A percentile compares a stretch with the other conserved stretches of the same genome.
These are phyloP conservation scores for Pyrenophora graminea DNA, from an alignment of 2,329 filamentous ascomycete genomes.

Conservation along the genomic window DNA sequence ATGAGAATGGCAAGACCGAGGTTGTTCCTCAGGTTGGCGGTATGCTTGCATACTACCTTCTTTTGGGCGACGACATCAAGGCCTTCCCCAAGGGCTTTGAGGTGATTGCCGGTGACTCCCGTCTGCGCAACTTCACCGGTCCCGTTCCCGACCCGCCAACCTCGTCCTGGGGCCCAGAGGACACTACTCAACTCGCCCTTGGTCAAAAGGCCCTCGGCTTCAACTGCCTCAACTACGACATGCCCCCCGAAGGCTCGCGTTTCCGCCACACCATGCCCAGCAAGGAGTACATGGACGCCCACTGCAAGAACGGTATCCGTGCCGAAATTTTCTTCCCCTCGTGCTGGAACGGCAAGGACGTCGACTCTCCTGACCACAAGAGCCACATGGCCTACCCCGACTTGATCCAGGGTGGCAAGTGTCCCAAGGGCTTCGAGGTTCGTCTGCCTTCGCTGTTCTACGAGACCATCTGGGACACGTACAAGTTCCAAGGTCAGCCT, in stretches of 20 bases:
- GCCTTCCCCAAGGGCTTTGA: slow-evolving; percentile 73
- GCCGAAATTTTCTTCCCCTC: slow-evolving; percentile 75
- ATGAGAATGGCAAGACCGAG: slow-evolving; percentile 66
- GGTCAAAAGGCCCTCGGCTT: slow-evolving; percentile 84
- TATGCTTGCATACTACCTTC: slow-evolving; percentile 73
- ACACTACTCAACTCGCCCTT: slow-evolving; percentile 71
- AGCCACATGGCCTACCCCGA: slow-evolving; percentile 69
- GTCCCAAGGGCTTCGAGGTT: slow-evolving; percentile 58
- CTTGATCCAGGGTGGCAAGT: slow-evolving; percentile 58
- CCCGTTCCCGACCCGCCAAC: slow-evolving; percentile 70
- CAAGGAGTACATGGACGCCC: slow-evolving; percentile 76
- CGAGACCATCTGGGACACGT: slow-evolving; percentile 62
- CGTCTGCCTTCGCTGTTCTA: slow-evolving; percentile 64
- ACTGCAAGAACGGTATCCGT: slow-evolving; percentile 80
- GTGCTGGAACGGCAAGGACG: slow-evolving; percentile 69
- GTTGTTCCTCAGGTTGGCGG: slow-evolving; percentile 63
- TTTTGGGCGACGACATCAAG: slow-evolving; percentile 70
- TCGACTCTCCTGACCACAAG: slow-evolving; percentile 63
- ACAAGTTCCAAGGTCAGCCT: slow-evolving; percentile 55
- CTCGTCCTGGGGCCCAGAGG: slow-evolving; percentile 67
- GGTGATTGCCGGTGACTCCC: slow-evolving; percentile 70
- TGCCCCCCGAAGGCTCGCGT: slow-evolving; percentile 69
- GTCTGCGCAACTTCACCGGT: slow-evolving; percentile 56
- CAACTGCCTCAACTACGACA: slow-evolving; percentile 88
- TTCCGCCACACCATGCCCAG: slow-evolving; percentile 81